Base-by-base conservation (phyloP, 768 basidiomycete genomes). In the Boletus sp. region DNA sequence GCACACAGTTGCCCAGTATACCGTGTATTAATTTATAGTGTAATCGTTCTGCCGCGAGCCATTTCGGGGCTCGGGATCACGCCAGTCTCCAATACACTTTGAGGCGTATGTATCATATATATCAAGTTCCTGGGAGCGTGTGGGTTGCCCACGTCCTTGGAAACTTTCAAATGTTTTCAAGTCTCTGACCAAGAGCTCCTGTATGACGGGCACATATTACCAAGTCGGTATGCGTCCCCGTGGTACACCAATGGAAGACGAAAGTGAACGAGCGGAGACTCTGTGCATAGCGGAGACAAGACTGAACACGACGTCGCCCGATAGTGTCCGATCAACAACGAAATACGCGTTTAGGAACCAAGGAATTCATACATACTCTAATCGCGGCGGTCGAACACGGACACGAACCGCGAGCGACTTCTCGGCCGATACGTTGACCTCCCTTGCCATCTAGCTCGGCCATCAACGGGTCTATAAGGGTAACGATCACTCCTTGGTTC, bases 1-100 rank as follows among this genome's bases (percentile, higher is more conserved):
- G 56, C 43, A 27, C 43, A 27, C 35, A 37, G 23, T 39, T 13
- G 2, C 42, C 17, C 29, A 15, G 34, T 49, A 41, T 25, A 53
- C 32, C 32, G 29, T 50, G 42, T 47, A 50, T 52, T 47, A 32
- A 55, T 53, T 9, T 7, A n/a, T 48, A 34, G 30, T 53, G 37
- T 34, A 29, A 34, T 39, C 34, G 15, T 29, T 41, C 25, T 37
- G 5, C 25, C 25, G 30, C 25, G 9, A 30, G 19, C 29, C 14
- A 19, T 40, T 33, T 23, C 13, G 55, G 17, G 40, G 25, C 7
- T 33, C 32, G 19, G 35, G n/a, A 29, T n/a, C 6, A 21, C 21
- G 21, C 21, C 11, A n/a, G 17, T 32, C 30, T 38, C 47, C 7
- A 15, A 29, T 17, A 35, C 27, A 10, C 21, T 25, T 34, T 41